phyloP scores from a whole-genome alignment of 495 filamentous ascomycete genomes.

The Symbiotaphrina buchneri region DNA sequence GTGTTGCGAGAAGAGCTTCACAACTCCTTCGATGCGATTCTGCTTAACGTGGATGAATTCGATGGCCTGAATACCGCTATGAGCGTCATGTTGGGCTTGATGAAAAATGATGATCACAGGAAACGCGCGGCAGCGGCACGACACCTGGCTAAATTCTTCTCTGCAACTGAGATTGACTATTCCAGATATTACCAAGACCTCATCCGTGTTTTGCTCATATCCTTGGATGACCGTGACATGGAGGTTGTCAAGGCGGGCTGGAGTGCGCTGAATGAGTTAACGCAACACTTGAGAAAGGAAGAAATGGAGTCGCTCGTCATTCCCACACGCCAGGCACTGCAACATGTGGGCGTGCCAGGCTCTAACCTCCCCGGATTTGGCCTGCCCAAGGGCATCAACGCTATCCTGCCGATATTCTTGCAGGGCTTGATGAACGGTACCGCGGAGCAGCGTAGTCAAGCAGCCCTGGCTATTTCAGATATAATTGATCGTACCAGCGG shows the following conservation, averaged over 20 bases:
- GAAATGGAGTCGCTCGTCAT: conserved; percentile 91
- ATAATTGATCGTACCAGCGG: conserved; percentile 77
- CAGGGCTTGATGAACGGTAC: conserved; percentile 95
- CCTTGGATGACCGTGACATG: conserved; percentile 69
- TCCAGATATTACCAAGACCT: conserved; percentile 89
- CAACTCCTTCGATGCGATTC: conserved; percentile 60
- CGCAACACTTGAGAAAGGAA: conserved; percentile 77
- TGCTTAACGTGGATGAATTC: conserved; percentile 84
- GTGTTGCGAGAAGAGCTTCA: conserved; percentile 53
- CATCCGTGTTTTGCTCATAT: conserved; percentile 68
- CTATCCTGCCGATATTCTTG: conserved; percentile 88
- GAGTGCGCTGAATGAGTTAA: conserved; percentile 72
- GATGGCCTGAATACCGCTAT: conserved; percentile 89
- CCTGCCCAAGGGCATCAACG: conserved; percentile 92
- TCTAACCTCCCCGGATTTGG: conserved; percentile 72
- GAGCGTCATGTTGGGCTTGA: conserved; percentile 67
- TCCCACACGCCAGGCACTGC: conserved; percentile 63
- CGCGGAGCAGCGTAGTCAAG: conserved; percentile 70
- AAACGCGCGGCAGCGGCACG: conserved; percentile 54
- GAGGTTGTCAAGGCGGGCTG: conserved; percentile 85
- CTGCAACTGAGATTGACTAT: conserved; percentile 59
- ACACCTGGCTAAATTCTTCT: conserved; percentile 79
- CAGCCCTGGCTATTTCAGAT: conserved; percentile 85
- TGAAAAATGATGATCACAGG: conserved; percentile 82
- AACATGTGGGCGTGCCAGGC: conserved; percentile 74